Evolutionary conservation across 371 early-diverging fungal genomes (phyloP), one percentile per base, ranked within the genome.

Genomic region (Zopfochytrium polystomum): DNA sequence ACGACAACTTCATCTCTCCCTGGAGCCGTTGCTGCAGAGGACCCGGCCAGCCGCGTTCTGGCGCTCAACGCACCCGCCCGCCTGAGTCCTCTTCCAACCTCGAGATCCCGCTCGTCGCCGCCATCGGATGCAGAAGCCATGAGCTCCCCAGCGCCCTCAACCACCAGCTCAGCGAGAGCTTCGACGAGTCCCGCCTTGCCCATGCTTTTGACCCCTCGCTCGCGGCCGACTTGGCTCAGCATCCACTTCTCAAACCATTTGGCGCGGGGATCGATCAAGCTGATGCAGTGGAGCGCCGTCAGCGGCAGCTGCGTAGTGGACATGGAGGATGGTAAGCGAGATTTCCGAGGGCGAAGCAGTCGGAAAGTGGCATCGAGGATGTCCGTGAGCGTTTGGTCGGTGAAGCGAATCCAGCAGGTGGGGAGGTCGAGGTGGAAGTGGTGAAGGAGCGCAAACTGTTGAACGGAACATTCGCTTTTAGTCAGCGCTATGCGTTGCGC

Each of bases 221-320:
- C 43, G 26, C 75, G 23, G 2, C 78, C 75, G 38, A 73, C 47
- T 13, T 67, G 46, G 32, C 68, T 64, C 18, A 75, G 38, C 66
- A 68, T 74, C 78, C 78, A 78, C 46, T 75, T 78, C 34, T 74
- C 69, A 48, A 74, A 73, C 78, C 78, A 78, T 15, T 11, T 25
- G 11, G 63, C 62, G 11, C 47, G 13, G 18, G 72, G 64, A 62
- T 78, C 78, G 11, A 70, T 55, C 2, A 78, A 42, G 23, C 65
- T 34, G 4, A 78, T 65, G 47, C 62, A 65, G 48, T 74, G 68
- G 22, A 78, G 48, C 11, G 75, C 56, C 2, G 64, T 60, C 25
- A 27, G 33, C 2, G 64, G 57, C 25, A 27, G 33, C 27, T 1
- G 67, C 33, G 30, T 32, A 4, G 5, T 26, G 13, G 55, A 15